These are phyloP conservation scores for Debaryomyces maramus DNA, from an alignment of 805 yeast genomes.

Conservation along the genomic window DNA sequence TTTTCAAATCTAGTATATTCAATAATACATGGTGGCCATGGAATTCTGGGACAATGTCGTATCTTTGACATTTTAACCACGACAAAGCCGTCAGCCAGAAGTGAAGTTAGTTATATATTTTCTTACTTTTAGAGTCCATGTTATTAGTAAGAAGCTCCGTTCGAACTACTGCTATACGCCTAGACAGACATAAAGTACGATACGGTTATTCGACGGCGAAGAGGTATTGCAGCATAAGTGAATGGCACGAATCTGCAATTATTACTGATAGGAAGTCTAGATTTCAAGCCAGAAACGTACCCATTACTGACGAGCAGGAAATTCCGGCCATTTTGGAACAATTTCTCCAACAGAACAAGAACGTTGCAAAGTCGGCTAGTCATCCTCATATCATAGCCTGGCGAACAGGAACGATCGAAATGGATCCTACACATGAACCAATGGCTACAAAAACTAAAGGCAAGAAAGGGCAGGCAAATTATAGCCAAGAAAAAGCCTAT, in stretches of 20 bases:
- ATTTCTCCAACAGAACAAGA: constrained; percentile 46
- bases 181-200: too few species aligned
- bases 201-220: too few species aligned
- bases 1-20: too few species aligned
- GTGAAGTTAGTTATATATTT: too few species aligned
- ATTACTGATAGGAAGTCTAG: constrained; percentile 55
- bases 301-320: constrained; percentile 38
- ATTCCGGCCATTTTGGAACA: constrained; percentile 43
- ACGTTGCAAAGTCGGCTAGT: constrained; percentile 51
- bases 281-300: constrained; percentile 63
- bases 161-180: too few species aligned
- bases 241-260: constrained; percentile 33
- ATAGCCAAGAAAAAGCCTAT: constrained; percentile 9
- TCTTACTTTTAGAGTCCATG: too few species aligned
- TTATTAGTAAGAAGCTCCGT: too few species aligned
- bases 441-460: not conserved
- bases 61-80: too few species aligned
- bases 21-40: too few species aligned
- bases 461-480: constrained; percentile 35
- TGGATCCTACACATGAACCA: not conserved
- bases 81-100: too few species aligned
- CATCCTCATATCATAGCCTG: constrained; percentile 79
- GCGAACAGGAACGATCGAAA: constrained; percentile 45
- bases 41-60: too few species aligned
- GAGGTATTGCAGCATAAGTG: constrained; percentile 11